Evolutionary conservation across 768 basidiomycete genomes (phyloP), one percentile per base, ranked within the genome.

Genomic region (Boletus barrowsii): DNA sequence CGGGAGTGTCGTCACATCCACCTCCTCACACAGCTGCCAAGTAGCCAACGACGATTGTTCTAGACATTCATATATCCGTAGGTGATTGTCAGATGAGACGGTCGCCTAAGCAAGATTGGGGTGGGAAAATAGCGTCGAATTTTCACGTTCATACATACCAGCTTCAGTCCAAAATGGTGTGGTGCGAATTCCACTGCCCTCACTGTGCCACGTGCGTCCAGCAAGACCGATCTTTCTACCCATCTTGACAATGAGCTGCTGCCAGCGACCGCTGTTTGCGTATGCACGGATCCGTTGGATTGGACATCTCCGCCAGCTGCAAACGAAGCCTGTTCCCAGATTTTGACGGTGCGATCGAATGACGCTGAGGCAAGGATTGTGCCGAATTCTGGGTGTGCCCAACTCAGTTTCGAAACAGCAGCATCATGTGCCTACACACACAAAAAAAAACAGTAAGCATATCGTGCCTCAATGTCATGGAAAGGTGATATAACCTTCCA

Each of bases 331-430:
- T 90, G 83, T 66, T 95, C 91, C 93, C 93, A 98, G 15, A 99
- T 81, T 70, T 95, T 91, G 51, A 94, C 90, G 0, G 90, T 90
- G 24, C 95, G 81, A 72, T 98, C 96, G 63, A 94, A 93, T 2
- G 89, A 93, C 5, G 85, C 83, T 4, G 90, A 91, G 0, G 93
- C 93, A 51, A 98, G 76, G 49, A 97, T 82, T 2, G 84, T 82
- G 5, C 93, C 95, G 55, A 93, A 94, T 69, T 94, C 87, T 5
- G 96, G 93, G 66, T 95, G 93, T 2, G 93, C 93, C 90, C 93
- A 98, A 49, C 82, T 82, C 14, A 97, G 62, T 68, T 81, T 86
- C 9, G 92, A 83, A 36, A 97, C 79, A 0, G 95, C 84, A 15
- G 93, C 93, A 63, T 96, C 93, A 68, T 98, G 95, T n/a, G 95